phyloP scores from a whole-genome alignment of 2,329 filamentous ascomycete genomes.

The Pseudocercospora vitis region DNA sequence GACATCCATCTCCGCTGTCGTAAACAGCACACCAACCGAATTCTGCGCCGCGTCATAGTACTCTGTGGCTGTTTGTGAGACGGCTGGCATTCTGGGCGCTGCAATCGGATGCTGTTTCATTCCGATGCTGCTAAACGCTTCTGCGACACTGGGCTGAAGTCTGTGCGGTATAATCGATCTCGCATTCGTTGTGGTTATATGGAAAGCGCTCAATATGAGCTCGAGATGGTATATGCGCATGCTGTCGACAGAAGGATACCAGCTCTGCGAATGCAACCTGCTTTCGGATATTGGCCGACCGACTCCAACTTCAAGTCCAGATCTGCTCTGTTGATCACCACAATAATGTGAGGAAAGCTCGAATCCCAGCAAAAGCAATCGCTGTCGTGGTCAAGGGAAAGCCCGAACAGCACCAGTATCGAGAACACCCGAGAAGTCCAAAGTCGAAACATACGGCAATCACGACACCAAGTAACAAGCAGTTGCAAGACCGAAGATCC shows the following conservation, averaged over 20 bases:
- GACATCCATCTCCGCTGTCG: constrained; percentile 17
- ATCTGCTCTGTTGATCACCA: too few relatives aligned
- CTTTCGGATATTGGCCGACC: too few relatives aligned
- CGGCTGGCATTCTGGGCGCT: not conserved
- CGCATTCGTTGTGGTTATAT: not conserved
- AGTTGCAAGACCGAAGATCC: not conserved
- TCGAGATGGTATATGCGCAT: constrained; percentile 3
- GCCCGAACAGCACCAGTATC: too few relatives aligned
- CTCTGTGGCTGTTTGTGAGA: constrained; percentile 1
- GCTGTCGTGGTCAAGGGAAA: not conserved
- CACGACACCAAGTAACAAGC: not conserved
- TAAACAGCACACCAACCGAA: constrained; percentile 36
- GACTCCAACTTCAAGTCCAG: too few relatives aligned
- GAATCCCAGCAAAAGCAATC: not conserved
- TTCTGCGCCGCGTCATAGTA: constrained; percentile 31
- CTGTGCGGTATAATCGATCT: constrained; percentile 9
- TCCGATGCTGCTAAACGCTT: not conserved
- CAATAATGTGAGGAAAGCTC: too few relatives aligned
- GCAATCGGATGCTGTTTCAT: constrained; percentile 13
- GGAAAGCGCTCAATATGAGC: not conserved
- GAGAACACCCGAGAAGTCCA: not conserved
- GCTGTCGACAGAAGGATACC: not conserved
- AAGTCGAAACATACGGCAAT: not conserved
- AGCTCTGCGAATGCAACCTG: too few relatives aligned
- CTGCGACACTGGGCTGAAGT: constrained; percentile 1